phyloP scores from a whole-genome alignment of 1,284 basidiomycete species.

The Sporisorium reilianum region DNA sequence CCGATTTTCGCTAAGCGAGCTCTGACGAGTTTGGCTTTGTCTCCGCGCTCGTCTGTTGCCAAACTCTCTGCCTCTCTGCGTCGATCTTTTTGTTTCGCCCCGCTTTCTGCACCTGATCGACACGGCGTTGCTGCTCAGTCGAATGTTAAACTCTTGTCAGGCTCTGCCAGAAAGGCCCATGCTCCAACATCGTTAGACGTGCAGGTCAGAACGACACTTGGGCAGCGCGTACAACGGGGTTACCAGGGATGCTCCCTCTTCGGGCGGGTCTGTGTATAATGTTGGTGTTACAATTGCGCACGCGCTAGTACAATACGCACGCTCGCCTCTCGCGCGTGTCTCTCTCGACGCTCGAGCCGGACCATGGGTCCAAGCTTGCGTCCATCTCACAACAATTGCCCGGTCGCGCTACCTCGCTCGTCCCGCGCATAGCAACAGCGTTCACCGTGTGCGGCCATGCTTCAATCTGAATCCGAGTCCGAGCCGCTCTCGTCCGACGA shows the following conservation, averaged over 20 bases:
- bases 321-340: background rate
- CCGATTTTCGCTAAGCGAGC: background rate
- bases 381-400: background rate
- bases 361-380: background rate
- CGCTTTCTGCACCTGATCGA: no score
- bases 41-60: background rate
- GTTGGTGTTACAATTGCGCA: slow-evolving; percentile 6
- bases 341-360: background rate
- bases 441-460: background rate
- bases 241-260: background rate
- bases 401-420: no score
- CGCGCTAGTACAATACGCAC: slow-evolving; percentile 3
- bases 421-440: background rate
- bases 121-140: no score
- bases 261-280: background rate
- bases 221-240: background rate
- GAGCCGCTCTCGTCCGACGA: slow-evolving; percentile 60
- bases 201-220: no score
- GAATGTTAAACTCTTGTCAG: no score
- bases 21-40: background rate
- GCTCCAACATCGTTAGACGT: no score
- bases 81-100: no score
- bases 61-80: background rate
- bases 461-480: slow-evolving; percentile 50
- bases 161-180: background rate